These are phyloP conservation scores for Solanum appendiculatum DNA, from an alignment of 257 asterid species.

Conservation along the genomic window DNA sequence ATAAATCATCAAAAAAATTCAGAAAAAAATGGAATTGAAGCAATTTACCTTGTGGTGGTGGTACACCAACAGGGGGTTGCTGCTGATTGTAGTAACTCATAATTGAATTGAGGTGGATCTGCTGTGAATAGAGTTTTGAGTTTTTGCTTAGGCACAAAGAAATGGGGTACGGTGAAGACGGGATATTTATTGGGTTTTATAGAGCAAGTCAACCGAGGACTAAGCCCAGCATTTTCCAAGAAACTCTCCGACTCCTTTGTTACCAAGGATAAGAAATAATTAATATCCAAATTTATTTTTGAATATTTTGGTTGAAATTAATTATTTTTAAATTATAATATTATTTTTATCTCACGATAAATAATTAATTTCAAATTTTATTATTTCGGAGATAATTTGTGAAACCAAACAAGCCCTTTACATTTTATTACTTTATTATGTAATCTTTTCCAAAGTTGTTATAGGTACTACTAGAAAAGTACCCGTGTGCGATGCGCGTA, in stretches of 20 bases:
- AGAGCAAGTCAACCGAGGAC: neutral
- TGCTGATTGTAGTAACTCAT: slow-evolving; percentile 72
- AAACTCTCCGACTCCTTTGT: neutral
- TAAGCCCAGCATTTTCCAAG: neutral
- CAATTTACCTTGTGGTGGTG: slow-evolving; percentile 58
- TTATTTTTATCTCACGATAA: too few species aligned
- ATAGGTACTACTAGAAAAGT: neutral
- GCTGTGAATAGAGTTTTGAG: neutral
- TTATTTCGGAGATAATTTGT: too few species aligned
- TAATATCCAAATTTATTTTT: neutral
- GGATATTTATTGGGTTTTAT: neutral
- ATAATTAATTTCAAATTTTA: too few species aligned
- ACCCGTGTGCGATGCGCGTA: neutral
- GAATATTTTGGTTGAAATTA: too few species aligned
- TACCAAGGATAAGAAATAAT: accelerated
- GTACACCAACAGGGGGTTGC: slow-evolving; percentile 61
- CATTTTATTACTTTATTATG: neutral
- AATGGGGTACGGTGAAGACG: neutral
- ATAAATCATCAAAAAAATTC: neutral
- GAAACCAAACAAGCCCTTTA: neutral
- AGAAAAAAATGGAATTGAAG: neutral
- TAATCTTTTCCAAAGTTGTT: neutral
- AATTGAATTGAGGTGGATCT: neutral
- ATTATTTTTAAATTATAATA: too few species aligned
- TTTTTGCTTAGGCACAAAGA: neutral